phyloP scores from a whole-genome alignment of 2,329 filamentous ascomycete genomes.

The Harringtonia lauricola region DNA sequence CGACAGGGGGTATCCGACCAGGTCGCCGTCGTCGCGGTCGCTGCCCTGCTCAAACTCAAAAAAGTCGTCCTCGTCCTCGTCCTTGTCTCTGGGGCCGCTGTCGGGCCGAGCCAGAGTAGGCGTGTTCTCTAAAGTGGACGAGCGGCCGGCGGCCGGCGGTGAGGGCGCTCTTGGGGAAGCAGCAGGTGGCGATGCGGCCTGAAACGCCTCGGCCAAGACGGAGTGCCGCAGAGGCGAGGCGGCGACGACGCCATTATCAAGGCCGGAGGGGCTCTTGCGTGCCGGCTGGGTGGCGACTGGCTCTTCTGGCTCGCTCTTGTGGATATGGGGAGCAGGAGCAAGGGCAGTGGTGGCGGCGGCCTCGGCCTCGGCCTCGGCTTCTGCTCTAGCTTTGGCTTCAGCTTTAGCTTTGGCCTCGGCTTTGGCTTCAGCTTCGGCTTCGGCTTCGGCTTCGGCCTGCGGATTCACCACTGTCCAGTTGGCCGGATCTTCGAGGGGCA shows the following conservation, averaged over 20 bases:
- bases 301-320: not conserved
- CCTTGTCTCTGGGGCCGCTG: conserved; percentile 4
- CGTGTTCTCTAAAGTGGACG: not conserved
- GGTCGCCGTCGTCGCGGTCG: conserved; percentile 16
- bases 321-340: not conserved
- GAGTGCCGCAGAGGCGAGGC: too few species aligned
- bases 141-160: not conserved
- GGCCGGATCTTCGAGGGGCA: conserved; percentile 22
- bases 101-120: not conserved
- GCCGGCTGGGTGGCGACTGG: too few species aligned
- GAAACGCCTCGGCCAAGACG: too few species aligned
- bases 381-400: too few species aligned
- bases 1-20: conserved; percentile 9
- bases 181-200: too few species aligned
- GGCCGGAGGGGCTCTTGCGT: too few species aligned
- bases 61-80: conserved; percentile 8
- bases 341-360: not conserved
- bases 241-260: too few species aligned
- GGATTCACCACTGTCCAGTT: conserved; percentile 23
- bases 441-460: conserved; percentile 5
- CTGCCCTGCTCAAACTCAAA: conserved; percentile 14
- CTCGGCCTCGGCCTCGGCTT: not conserved
- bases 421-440: too few species aligned
- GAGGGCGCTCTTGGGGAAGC: too few species aligned
- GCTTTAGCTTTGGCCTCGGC: too few species aligned